Evolutionary conservation across 2,329 filamentous ascomycete species (phyloP), one percentile per base, ranked within the genome.

Genomic region (Talaromyces sp.): DNA sequence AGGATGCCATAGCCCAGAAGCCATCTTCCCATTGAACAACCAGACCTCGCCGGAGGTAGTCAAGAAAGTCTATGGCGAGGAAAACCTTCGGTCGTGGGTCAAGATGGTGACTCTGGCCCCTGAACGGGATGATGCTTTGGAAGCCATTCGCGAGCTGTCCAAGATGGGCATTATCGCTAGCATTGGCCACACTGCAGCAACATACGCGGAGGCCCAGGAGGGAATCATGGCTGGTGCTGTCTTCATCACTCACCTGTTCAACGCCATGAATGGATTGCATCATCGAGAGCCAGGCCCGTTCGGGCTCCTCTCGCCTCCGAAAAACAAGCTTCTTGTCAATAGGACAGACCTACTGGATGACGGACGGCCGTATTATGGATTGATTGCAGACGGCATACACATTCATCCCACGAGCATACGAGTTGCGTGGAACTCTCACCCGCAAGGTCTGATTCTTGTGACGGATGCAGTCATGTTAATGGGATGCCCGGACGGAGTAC

Each of bases 381-480:
- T 65, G 25, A 66, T 66, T 60, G 63, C 65, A 2, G 65, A 66
- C 57, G 62, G 60, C 0, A 59, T 60, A 42, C 65, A 65, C 27
- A 53, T 66, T 22, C 65, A 66, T 30, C 63, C 63, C 6, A 60
- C 60, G 10, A 63, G 60, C 54, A 19, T 66, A 30, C 54, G 62
- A 11, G 7, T 66, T 13, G 63, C 63, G 9, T 57, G 61, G 55
- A 27, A 55, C 33, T 39, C 51, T 7, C 65, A 65, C 51, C 62
- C 62, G 1, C 56, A 62, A 4, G 65, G 63, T 1, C 28, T 66
- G 8, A 42, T 66, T 5, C 36, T 65, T 28, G 61, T 66, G n/a
- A 66, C 65, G 17, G 63, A 66, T 59, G 63, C 65, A 15, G 54
- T 64, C 32, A 55, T 66, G 52, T 32, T 64, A n/a, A 59, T 65